These are phyloP conservation scores for Lecanicillium sp. DNA, from an alignment of 2,329 filamentous ascomycete species.

Conservation along the genomic window DNA sequence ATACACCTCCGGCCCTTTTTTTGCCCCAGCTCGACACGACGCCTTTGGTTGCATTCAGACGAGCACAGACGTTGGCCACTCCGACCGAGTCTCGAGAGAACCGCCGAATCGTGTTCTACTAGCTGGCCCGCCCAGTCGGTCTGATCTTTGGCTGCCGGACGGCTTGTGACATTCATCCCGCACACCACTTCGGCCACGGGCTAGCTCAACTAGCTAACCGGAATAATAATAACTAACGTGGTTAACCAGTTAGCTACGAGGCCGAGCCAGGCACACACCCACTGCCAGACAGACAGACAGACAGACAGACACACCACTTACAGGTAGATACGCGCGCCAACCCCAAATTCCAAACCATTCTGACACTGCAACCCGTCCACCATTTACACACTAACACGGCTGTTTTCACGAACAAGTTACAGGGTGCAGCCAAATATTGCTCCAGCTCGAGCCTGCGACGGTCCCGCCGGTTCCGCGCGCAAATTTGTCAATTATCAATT, in stretches of 20 bases:
- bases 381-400: too few relatives aligned
- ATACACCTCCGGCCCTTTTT: constrained; percentile 5
- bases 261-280: constrained; percentile 5
- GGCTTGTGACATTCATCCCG: constrained; percentile 13
- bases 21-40: not conserved
- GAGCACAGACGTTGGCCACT: constrained; percentile 8
- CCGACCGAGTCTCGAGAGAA: too few relatives aligned
- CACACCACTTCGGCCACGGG: constrained; percentile 3
- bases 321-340: constrained; percentile 7
- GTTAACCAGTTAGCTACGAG: too few relatives aligned
- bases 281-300: not conserved
- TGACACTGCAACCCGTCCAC: constrained; percentile 8
- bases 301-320: constrained; percentile 4
- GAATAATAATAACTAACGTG: too few relatives aligned
- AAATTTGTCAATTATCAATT: too few relatives aligned
- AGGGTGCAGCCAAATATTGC: too few relatives aligned
- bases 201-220: not conserved
- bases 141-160: constrained; percentile 10
- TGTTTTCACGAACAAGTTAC: too few relatives aligned
- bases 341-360: constrained; percentile 10
- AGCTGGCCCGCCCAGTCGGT: constrained; percentile 2
- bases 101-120: too few relatives aligned
- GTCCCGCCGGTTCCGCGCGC: too few relatives aligned
- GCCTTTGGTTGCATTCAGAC: not conserved
- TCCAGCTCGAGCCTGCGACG: not conserved